A percentile compares a stretch with the other conserved stretches of the same genome.
These are phyloP conservation scores for Microcos paniculata DNA, from an alignment of 345 rosid genomes.

Conservation along the genomic window DNA sequence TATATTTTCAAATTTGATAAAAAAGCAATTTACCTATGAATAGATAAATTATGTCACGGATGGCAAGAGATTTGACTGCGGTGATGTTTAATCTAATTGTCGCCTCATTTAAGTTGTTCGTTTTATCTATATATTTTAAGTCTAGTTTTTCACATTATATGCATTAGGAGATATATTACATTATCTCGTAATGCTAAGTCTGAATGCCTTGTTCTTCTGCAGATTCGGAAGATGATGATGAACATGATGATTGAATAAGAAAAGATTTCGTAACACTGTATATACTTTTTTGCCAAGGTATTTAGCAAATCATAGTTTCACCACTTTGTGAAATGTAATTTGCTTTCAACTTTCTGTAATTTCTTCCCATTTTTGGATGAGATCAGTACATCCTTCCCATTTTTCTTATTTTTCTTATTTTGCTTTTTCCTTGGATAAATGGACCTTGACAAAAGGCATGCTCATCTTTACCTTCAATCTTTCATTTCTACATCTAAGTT, in stretches of 20 bases:
- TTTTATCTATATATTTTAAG: neutral
- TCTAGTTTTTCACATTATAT: neutral
- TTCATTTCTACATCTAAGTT: neutral
- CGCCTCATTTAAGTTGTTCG: neutral
- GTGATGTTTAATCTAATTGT: neutral
- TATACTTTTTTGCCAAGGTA: neutral
- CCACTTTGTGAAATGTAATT: neutral
- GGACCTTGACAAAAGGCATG: neutral
- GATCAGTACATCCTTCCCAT: neutral
- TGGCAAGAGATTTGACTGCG: neutral
- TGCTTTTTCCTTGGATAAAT: neutral
- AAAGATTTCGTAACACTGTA: neutral
- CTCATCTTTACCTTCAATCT: neutral
- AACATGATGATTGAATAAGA: slow-evolving; percentile 59
- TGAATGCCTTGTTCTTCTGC: slow-evolving; percentile 21
- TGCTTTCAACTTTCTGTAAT: neutral
- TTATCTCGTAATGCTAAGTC: neutral
- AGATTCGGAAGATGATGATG: slow-evolving; percentile 89
- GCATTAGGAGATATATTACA: neutral
- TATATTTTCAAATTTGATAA: neutral
- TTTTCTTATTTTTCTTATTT: neutral
- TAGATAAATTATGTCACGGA: neutral
- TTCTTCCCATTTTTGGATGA: neutral
- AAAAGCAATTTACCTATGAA: neutral
- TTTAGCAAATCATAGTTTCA: neutral